Percentiles rank a stretch among this genome's conserved stretches.
Evolutionary conservation across 2,329 filamentous ascomycete genomes (phyloP).

Genomic region (Pseudopyricularia javanii): DNA sequence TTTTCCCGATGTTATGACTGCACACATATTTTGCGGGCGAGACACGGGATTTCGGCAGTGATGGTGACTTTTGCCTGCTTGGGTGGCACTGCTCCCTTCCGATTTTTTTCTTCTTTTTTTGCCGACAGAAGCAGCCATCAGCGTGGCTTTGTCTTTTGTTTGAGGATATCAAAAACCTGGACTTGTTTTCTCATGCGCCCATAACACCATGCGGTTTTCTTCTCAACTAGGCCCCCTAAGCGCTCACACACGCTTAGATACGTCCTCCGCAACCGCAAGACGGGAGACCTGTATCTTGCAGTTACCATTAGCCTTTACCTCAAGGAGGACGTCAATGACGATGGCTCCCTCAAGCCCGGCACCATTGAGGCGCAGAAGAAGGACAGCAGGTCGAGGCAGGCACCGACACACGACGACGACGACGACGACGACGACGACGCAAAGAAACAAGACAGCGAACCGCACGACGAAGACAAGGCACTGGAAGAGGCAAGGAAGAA

Average conservation of each 20-base stretch:
- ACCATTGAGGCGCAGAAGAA: constrained; percentile 13
- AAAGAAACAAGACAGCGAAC: constrained; percentile 8
- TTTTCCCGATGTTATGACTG: neutral
- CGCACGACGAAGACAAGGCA: constrained; percentile 18
- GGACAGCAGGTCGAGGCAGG: constrained; percentile 1
- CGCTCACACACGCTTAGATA: constrained; percentile 84
- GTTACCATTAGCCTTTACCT: constrained; percentile 68
- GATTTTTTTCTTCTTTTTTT: neutral
- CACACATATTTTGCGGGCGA: constrained; percentile 1
- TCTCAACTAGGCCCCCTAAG: constrained; percentile 22
- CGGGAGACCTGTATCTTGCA: constrained; percentile 65
- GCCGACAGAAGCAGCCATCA: constrained; percentile 1
- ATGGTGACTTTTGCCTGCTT: neutral
- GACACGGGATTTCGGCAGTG: neutral
- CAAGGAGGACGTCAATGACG: constrained; percentile 50
- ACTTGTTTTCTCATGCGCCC: constrained; percentile 7
- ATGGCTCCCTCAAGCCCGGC: constrained; percentile 38
- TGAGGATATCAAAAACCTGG: constrained; percentile 1
- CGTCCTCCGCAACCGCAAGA: constrained; percentile 70
- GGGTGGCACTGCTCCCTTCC: neutral
- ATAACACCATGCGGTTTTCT: neutral
- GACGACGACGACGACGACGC: constrained; percentile 11
- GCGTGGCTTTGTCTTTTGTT: neutral
- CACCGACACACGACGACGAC: constrained; percentile 15
- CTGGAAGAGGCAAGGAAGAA: constrained; percentile 26